A percentile compares a stretch with the other conserved stretches of the same genome.
Evolutionary conservation across 495 filamentous ascomycete genomes (phyloP).

Genomic region (Penicillium robsamsonii): DNA sequence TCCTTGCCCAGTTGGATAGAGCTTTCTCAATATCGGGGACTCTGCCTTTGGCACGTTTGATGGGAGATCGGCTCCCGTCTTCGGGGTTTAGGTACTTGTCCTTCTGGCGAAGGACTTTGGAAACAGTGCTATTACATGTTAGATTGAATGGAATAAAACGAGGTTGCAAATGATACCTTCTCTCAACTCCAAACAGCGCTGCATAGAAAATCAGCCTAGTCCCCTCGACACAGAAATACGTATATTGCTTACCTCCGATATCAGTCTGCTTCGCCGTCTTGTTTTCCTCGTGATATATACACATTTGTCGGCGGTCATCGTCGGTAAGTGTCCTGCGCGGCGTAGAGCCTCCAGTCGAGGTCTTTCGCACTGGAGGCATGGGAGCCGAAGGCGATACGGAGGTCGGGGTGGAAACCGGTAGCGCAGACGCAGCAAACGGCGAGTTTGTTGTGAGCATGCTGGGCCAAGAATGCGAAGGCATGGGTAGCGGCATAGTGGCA

Average conservation of each 20-base stretch:
- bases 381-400: constrained; percentile 49
- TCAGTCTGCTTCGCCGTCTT: constrained; percentile 96
- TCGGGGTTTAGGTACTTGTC: constrained; percentile 93
- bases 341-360: constrained; percentile 57
- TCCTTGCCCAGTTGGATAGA: constrained; percentile 83
- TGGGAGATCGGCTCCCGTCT: constrained; percentile 81
- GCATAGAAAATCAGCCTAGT: constrained; percentile 26
- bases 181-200: constrained; percentile 95
- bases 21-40: constrained; percentile 94
- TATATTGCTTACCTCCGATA: constrained; percentile 71
- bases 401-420: constrained; percentile 55
- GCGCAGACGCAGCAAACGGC: constrained; percentile 26
- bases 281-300: constrained; percentile 90
- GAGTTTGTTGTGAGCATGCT: constrained; percentile 58
- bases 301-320: constrained; percentile 88
- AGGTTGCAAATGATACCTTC: constrained; percentile 66
- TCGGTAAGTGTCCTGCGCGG: constrained; percentile 91
- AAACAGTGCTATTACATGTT: constrained; percentile 74
- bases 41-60: constrained; percentile 86
- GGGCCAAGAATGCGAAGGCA: constrained; percentile 68
- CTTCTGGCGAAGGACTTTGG: constrained; percentile 93
- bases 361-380: constrained; percentile 49
- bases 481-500: constrained; percentile 57
- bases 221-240: constrained; percentile 12
- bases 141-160: constrained; percentile 18